phyloP scores from a whole-genome alignment of 805 yeast species.

The Yamadazyma philogaea region DNA sequence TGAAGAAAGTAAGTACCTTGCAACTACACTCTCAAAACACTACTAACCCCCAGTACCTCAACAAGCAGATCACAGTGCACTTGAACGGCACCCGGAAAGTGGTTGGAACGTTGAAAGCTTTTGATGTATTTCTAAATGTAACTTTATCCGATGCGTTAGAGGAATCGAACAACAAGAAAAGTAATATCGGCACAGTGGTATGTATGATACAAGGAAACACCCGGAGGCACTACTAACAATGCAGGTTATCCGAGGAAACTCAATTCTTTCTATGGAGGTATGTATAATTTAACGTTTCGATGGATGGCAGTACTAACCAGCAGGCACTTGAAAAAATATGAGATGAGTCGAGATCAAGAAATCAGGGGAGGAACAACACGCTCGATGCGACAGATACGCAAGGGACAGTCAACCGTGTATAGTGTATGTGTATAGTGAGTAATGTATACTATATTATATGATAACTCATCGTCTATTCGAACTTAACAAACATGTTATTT shows the following conservation, averaged over 20 bases:
- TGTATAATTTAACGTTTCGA: constrained; percentile 16
- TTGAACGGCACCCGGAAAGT: constrained; percentile 77
- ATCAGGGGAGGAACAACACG: too few species aligned
- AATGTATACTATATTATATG: not conserved
- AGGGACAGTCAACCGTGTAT: not conserved
- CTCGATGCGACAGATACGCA: too few species aligned
- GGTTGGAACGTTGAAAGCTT: constrained; percentile 81
- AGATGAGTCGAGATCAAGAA: too few species aligned
- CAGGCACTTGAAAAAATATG: constrained; percentile 31
- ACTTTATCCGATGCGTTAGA: constrained; percentile 73
- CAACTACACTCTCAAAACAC: not conserved
- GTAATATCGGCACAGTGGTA: constrained; percentile 63
- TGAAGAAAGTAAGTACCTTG: constrained; percentile 49
- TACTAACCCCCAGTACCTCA: constrained; percentile 57
- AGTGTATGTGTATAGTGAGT: not conserved
- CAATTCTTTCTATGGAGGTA: constrained; percentile 70
- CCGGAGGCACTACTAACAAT: constrained; percentile 14
- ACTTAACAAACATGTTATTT: constrained; percentile 50
- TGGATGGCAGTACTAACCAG: constrained; percentile 22
- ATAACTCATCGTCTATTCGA: constrained; percentile 1
- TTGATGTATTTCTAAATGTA: constrained; percentile 73
- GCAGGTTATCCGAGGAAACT: constrained; percentile 68
- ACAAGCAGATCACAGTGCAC: constrained; percentile 68
- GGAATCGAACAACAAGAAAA: constrained; percentile 49
- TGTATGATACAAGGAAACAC: constrained; percentile 14